Percentiles rank a stretch among this genome's conserved stretches.
These are phyloP conservation scores for Bryum argenteum DNA, from an alignment of 225 moss, liverwort and hornwort species.

Conservation along the genomic window DNA sequence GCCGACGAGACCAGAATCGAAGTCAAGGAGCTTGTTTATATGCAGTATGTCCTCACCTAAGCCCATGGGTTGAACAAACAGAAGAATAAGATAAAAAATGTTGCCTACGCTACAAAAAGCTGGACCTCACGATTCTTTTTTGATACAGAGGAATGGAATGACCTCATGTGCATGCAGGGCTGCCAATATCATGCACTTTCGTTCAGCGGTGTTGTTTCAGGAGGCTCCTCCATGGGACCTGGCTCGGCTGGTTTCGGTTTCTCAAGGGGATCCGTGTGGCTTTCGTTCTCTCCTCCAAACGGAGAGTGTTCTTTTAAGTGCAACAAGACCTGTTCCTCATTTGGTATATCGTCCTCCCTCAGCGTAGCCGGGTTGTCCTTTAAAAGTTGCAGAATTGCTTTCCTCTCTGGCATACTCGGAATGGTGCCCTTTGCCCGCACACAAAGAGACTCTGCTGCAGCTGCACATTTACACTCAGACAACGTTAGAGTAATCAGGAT, in stretches of 20 bases:
- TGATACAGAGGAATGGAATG: conserved; percentile 8
- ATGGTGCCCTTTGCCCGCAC: conserved; percentile 71
- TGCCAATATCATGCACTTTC: not conserved
- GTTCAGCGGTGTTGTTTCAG: not conserved
- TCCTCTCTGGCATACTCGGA: conserved; percentile 80
- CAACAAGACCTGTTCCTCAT: conserved; percentile 40
- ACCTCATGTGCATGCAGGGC: not conserved
- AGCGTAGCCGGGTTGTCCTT: conserved; percentile 46
- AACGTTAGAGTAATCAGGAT: not conserved
- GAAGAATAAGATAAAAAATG: not conserved
- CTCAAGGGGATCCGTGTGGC: conserved; percentile 3
- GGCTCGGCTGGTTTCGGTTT: conserved; percentile 4
- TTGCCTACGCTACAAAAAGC: conserved; percentile 8
- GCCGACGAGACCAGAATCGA: not conserved
- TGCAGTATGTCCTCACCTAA: conserved; percentile 24
- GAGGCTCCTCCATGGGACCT: not conserved
- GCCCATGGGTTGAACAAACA: conserved; percentile 15
- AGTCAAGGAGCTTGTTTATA: conserved; percentile 26
- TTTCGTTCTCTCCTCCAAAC: conserved; percentile 27
- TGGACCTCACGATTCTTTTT: not conserved
- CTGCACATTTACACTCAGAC: conserved; percentile 33
- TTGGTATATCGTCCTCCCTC: conserved; percentile 28
- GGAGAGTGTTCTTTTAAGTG: conserved; percentile 38
- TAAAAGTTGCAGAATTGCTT: conserved; percentile 60
- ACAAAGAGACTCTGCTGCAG: conserved; percentile 69